phyloP scores from a whole-genome alignment of 257 asterid species.

The Petunia secreta region DNA sequence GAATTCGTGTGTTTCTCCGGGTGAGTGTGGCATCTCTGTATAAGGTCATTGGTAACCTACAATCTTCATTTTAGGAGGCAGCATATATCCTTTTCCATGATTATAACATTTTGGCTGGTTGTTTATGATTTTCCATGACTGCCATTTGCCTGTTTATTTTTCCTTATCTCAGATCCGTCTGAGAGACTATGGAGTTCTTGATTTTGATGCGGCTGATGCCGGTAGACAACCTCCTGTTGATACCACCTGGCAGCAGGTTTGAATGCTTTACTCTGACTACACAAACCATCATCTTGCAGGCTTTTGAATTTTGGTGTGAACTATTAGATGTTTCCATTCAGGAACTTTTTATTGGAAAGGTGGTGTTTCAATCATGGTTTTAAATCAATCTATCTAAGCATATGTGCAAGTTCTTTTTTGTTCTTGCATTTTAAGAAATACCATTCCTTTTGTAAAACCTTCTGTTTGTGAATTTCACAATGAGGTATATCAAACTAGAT shows the following conservation, averaged over 20 bases:
- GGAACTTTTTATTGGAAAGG: background rate
- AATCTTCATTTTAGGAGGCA: conserved; percentile 4
- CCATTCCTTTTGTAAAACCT: background rate
- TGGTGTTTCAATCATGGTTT: background rate
- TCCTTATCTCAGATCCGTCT: conserved; percentile 65
- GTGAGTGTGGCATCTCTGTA: conserved; percentile 50
- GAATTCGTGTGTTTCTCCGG: conserved; percentile 93
- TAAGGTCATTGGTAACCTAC: conserved; percentile 28
- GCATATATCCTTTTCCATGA: background rate
- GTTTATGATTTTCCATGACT: conserved; percentile 16
- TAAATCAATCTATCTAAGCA: background rate
- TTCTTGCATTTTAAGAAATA: conserved; percentile 9
- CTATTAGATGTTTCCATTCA: background rate
- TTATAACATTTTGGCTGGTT: background rate
- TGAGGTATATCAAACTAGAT: background rate
- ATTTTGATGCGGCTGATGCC: conserved; percentile 82
- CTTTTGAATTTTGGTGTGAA: conserved; percentile 1
- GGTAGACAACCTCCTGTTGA: conserved; percentile 96
- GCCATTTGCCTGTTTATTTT: conserved; percentile 7
- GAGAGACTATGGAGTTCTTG: conserved; percentile 95
- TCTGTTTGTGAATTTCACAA: background rate
- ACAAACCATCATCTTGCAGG: background rate
- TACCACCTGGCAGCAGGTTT: conserved; percentile 99
- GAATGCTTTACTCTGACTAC: conserved; percentile 14
- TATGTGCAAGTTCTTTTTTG: background rate